Evolutionary conservation across 257 asterid species (phyloP), one percentile per base, ranked within the genome.

Genomic region (Solanum stenotomum): DNA sequence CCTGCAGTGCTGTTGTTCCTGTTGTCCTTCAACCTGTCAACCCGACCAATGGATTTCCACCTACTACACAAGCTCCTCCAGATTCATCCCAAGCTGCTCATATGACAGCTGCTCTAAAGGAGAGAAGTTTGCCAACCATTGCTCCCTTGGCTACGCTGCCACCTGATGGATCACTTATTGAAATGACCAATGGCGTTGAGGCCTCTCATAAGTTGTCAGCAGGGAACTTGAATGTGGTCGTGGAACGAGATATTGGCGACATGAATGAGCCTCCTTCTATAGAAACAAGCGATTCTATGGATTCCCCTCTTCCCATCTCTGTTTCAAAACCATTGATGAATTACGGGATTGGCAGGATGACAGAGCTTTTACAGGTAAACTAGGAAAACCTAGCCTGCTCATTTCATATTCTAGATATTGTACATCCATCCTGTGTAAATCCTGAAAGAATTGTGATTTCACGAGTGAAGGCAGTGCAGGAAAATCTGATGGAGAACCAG

Each of bases 291-390:
- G 76, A 88, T 52, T 27, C 35, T 38, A 13, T 61, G 31, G 46
- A 52, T 46, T 71, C 87, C 38, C 56, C 78, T 42, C 44, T 63
- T 79, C 82, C 83, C 61, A 49, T 92, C 10, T 84, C 95, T 23
- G 89, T 88, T 42, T 31, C 92, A 1, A 91, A 91, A 85, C 93
- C 95, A 16, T 87, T 90, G 88, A 92, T 89, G 92, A 89, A 29
- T 85, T 92, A 87, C 52, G 96, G 93, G 46, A 65, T 93, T n/a
- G 98, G 99, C 83, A 95, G 95, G 86, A 96, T 97, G 99, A 93
- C 98, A 23, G 98, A 96, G 92, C 98, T 97, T 84, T 92, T 97
- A 87, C 95, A 95, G 97, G 99, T 96, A 86, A 88, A 77, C 63
- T 81, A 1, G 1, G 56, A 81, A 1, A 29, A 81, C 70, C 33